phyloP scores from a whole-genome alignment of 352 stramenopile genomes.

The Phytophthora fragariae region DNA sequence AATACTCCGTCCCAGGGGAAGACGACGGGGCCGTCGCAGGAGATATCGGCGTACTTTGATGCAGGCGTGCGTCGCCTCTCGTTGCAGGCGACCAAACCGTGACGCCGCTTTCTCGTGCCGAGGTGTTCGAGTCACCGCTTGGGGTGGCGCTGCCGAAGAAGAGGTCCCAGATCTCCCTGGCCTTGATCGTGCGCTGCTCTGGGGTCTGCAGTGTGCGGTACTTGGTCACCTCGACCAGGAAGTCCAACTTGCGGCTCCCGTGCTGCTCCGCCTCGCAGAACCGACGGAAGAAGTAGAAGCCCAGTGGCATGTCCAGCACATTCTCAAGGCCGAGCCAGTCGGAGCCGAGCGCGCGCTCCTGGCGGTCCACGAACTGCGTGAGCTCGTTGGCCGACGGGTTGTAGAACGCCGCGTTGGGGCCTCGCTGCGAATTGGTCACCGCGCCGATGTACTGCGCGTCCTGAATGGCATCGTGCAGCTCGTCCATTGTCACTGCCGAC shows the following conservation, averaged over 20 bases:
- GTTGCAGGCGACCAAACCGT: constrained; percentile 31
- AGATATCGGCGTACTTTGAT: constrained; percentile 34
- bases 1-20: constrained; percentile 39
- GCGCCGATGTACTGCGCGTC: constrained; percentile 91
- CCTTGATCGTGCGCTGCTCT: constrained; percentile 58
- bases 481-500: constrained; percentile 65
- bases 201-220: constrained; percentile 56
- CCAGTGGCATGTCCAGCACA: constrained; percentile 78
- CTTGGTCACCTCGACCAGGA: constrained; percentile 80
- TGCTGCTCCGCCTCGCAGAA: constrained; percentile 81
- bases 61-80: constrained; percentile 15
- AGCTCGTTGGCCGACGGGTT: constrained; percentile 69
- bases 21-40: constrained; percentile 30
- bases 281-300: constrained; percentile 83
- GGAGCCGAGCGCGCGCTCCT: constrained; percentile 56
- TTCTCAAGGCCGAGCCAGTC: constrained; percentile 78
- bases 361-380: constrained; percentile 67
- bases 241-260: constrained; percentile 66
- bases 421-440: constrained; percentile 76
- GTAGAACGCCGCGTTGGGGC: constrained; percentile 77
- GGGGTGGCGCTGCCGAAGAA: constrained; percentile 47
- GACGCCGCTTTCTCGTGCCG: constrained; percentile 15
- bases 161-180: constrained; percentile 63
- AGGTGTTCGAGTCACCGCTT: neutral
- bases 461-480: constrained; percentile 91